Evolutionary conservation across 1,284 basidiomycete genomes (phyloP), one percentile per base, ranked within the genome.

Genomic region (Cryptococcus amylolentus): DNA sequence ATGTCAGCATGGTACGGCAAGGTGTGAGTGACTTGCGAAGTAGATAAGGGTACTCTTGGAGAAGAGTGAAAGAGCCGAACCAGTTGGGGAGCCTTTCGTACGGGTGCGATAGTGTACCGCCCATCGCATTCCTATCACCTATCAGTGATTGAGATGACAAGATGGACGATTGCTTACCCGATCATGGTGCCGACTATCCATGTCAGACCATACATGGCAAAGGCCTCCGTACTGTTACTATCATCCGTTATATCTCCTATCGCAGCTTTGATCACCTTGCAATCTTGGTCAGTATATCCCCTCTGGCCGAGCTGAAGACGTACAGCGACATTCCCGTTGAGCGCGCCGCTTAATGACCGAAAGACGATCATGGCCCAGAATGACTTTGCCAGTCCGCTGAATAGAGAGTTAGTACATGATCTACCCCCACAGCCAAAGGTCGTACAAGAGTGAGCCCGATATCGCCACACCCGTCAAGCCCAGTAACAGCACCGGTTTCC

Each of bases 1-100:
- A 18, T n/a, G 14, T 9, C 40, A 42, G 26, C 13, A 46, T 20
- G 9, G 16, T 48, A 12, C 18, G 37, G 39, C 26, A 40, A 28
- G 3, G 27, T 31, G 20, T 31, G 9, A n/a, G 1, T 14, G 35
- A 64, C 70, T 51, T 41, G 70, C 69, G 80, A 0, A 81, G 67
- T 39, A 80, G 63, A 56, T 78, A 81, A 0, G 80, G 80, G 56
- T 79, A 74, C 43, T 64, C 52, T 52, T 64, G 54, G 45, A 81
- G 69, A 2, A 79, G 60, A 37, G 67, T 57, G 16, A 64, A 67
- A 0, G 54, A 52, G 6, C 75, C 76, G 57, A 81, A 81, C 9
- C 77, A 26, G 4, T 58, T 59, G 0, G 79, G 78, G 46, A 76
- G 77, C 49, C 77, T 72, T 51, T 80, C 76, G 13, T 69, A 79